Base-by-base conservation (phyloP, 495 filamentous ascomycete species). In the Neurospora hispaniola region DNA sequence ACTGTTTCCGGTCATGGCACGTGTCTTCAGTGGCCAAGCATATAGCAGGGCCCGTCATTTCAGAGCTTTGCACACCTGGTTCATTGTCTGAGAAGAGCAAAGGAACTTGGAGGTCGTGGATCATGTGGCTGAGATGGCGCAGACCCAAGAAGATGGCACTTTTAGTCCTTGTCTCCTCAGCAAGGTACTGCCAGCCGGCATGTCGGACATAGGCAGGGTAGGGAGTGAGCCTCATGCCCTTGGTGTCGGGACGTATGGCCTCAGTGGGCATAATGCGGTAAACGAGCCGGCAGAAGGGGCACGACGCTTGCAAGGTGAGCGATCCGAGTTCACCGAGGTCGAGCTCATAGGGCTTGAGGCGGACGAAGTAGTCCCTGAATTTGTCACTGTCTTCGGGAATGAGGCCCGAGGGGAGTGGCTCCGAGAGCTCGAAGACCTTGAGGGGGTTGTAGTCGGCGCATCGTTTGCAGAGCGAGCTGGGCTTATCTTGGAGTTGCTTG, bases 251-350 rank as follows among this genome's bases (percentile, higher is more conserved):
- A 2, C 68, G 43, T 1, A 75, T 59, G 1, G 66, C 46, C 2
- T 69, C 31, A 20, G 69, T 70, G 8, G 72, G 73, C n/a, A 75
- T 71, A n/a, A 74, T 69, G 2, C 75, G 73, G 35, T 72, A 78
- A 43, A 78, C 75, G 27, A 78, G 46, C 5, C 74, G 71, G 42
- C 74, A 77, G 10, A 78, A 6, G 12, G 75, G 75, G n/a, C 74
- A 76, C 3, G 69, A 59, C 0, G 74, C 69, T 0, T 43, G 18
- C 6, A 78, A 69, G 8, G 68, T 5, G 6, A 77, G 46, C 0
- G 71, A 73, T 8, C 73, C 68, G 31, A 78, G 72, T 14, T 62
- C 43, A 16, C 72, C 74, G 0, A 78, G 44, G 1, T 41, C 31
- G 10, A 73, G 74, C 5, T 59, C 39, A 14, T 35, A 35, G 6